Conservation (phyloP, 2,329 filamentous ascomycete species). For the Fusarium newnesense region DNA sequence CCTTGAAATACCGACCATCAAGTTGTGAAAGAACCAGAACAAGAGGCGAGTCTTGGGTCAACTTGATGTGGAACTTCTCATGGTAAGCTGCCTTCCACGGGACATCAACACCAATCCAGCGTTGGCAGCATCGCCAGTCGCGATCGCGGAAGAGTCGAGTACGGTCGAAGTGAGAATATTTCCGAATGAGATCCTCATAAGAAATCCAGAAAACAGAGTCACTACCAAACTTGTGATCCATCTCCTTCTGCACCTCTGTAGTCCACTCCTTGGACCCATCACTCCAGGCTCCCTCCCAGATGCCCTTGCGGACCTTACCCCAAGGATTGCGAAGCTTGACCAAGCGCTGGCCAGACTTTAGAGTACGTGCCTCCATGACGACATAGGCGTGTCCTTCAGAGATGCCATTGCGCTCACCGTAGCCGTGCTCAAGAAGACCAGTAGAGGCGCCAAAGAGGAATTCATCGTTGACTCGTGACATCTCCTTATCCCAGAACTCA, state of each 20-base stretch:
- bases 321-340: conserved; percentile 70
- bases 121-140: conserved; percentile 67
- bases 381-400: conserved; percentile 69
- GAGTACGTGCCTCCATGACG: conserved; percentile 66
- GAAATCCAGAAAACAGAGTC: conserved; percentile 74
- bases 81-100: conserved; percentile 71
- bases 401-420: conserved; percentile 69
- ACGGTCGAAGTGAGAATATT: conserved; percentile 70
- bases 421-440: conserved; percentile 71
- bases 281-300: conserved; percentile 70
- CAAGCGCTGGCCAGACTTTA: conserved; percentile 64
- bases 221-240: conserved; percentile 68
- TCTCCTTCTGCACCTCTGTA: conserved; percentile 65
- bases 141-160: conserved; percentile 68
- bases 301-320: conserved; percentile 66
- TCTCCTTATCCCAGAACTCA: conserved; percentile 83
- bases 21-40: conserved; percentile 71
- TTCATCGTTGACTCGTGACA: conserved; percentile 82
- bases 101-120: conserved; percentile 71
- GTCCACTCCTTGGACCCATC: conserved; percentile 73
- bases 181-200: conserved; percentile 70
- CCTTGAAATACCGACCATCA: conserved; percentile 70
- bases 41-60: conserved; percentile 66
- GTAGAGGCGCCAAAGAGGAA: conserved; percentile 80
- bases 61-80: conserved; percentile 68